Base-by-base conservation (phyloP, 2,329 filamentous ascomycete genomes). In the Atkinsonella hypoxylon region DNA sequence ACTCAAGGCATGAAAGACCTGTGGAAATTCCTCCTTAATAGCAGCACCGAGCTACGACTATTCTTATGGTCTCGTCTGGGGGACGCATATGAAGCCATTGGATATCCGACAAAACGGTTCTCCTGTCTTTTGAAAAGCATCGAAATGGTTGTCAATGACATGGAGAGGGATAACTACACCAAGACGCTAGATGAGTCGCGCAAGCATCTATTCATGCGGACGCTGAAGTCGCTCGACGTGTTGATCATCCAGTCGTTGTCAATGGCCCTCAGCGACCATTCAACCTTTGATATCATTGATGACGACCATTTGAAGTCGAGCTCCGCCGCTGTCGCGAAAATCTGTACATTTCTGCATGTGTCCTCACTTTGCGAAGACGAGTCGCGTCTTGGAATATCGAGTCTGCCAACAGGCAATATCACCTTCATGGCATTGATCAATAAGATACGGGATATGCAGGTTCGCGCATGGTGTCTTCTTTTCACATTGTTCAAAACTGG, bases 51-150 rank as follows among this genome's bases (percentile, higher is more conserved):
- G 49, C 71, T 97, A 47, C 82, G 88, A 36, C 71, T 97, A 1
- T 89, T 93, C 56, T 73, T 98, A 1, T 98, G 93, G 93, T 84
- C 86, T 54, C 82, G 89, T 47, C 76, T 98, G n/a, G 83, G 88
- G 38, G 86, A 93, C 56, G 91, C 93, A 0, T 98, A 98, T 61
- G 77, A 82, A 48, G 79, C 78, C 8, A 95, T 98, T 54, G 79
- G 86, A 8, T 95, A 96, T 59, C 72, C 80, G 0, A 89, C 91
- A 0, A 96, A 95, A 64, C 83, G 93, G 13, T 81, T 96, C 31
- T 94, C 87, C 0, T 97, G 90, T 65, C 80, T 87, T 53, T 72
- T 98, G 31, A 84, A 86, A 57, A 88, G 87, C 57, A 87, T 97
- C 45, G 88, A 94, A 62, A 84, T 90, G 59, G 79, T 97, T 18